These are phyloP conservation scores for Lithohypha guttulata DNA, from an alignment of 2,329 filamentous ascomycete species.

Conservation along the genomic window DNA sequence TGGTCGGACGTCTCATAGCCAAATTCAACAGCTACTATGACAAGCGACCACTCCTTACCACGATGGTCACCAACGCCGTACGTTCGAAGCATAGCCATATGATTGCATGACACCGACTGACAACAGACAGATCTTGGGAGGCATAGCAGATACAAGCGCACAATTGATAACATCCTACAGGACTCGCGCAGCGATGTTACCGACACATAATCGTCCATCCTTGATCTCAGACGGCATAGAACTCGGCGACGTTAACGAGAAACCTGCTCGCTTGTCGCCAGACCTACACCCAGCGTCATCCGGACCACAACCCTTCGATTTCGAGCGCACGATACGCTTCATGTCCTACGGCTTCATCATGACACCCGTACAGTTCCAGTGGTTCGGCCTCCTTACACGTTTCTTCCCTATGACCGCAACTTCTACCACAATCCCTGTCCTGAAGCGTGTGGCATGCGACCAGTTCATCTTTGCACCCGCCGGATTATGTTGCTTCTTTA, in stretches of 20 bases:
- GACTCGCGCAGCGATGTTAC: constrained; percentile 49
- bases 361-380: constrained; percentile 89
- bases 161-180: constrained; percentile 76
- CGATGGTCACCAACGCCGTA: constrained; percentile 97
- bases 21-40: constrained; percentile 94
- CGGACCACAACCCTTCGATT: constrained; percentile 79
- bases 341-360: constrained; percentile 97
- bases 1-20: constrained; percentile 68
- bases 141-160: constrained; percentile 90
- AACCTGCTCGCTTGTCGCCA: constrained; percentile 54
- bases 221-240: constrained; percentile 57
- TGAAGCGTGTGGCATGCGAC: constrained; percentile 87
- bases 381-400: constrained; percentile 77
- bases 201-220: constrained; percentile 42
- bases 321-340: constrained; percentile 85
- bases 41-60: constrained; percentile 85
- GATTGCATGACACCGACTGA: background rate
- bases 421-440: constrained; percentile 60
- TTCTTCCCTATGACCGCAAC: constrained; percentile 77
- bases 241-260: constrained; percentile 78
- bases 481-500: constrained; percentile 81
- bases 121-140: constrained; percentile 60
- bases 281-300: constrained; percentile 51
- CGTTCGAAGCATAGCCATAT: constrained; percentile 22
- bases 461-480: constrained; percentile 88